These are phyloP conservation scores for Tolypocladium tundrense DNA, from an alignment of 2,329 filamentous ascomycete species.

Conservation along the genomic window DNA sequence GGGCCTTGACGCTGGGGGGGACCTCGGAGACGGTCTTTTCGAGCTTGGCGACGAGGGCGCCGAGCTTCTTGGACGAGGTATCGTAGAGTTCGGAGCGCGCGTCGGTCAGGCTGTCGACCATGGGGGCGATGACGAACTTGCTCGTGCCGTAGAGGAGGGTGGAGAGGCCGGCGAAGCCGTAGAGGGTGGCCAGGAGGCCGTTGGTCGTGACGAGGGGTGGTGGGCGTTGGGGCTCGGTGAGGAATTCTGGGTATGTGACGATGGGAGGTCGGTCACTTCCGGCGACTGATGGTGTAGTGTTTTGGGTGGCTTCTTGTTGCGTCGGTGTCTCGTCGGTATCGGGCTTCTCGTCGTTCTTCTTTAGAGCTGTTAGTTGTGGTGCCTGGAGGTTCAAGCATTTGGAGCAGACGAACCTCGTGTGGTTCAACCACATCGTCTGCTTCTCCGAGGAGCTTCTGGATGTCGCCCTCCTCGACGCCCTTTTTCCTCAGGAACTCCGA, in stretches of 20 bases:
- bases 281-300: constrained; percentile 12
- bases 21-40: constrained; percentile 51
- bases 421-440: constrained; percentile 5
- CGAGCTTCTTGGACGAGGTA: constrained; percentile 34
- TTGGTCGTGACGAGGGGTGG: constrained; percentile 53
- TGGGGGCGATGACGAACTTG: constrained; percentile 56
- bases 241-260: constrained; percentile 62
- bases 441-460: constrained; percentile 52
- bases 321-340: constrained; percentile 1
- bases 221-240: constrained; percentile 43
- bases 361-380: background rate
- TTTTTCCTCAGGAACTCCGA: constrained; percentile 68
- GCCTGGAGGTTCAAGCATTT: no score
- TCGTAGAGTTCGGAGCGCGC: constrained; percentile 43
- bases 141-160: constrained; percentile 60
- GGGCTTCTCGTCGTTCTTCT: background rate
- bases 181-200: constrained; percentile 48
- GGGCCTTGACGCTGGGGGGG: constrained; percentile 24
- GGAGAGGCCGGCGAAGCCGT: constrained; percentile 46
- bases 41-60: constrained; percentile 37
- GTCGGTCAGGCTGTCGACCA: constrained; percentile 41
- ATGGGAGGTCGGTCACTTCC: constrained; percentile 44
- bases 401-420: constrained; percentile 9
- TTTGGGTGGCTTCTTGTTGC: constrained; percentile 6
- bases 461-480: constrained; percentile 56